phyloP scores from a whole-genome alignment of 2,329 filamentous ascomycete species.

The Neofusicoccum kwambonambiense region DNA sequence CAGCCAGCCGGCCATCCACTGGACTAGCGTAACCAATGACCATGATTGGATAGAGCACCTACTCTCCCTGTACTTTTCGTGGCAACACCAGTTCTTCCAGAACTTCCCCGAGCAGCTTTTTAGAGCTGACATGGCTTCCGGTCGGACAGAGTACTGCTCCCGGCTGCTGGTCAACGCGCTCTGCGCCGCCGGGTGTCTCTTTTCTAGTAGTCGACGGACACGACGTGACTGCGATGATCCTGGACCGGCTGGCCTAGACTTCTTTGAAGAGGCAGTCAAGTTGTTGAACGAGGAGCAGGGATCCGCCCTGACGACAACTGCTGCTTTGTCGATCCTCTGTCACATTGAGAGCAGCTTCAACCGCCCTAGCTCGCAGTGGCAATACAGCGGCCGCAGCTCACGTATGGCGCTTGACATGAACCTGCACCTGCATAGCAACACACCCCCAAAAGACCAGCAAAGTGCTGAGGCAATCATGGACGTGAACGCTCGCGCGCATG shows the following conservation, averaged over 20 bases:
- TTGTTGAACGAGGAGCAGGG: slow-evolving; percentile 16
- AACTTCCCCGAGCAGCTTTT: slow-evolving; percentile 24
- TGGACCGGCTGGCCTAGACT: slow-evolving; percentile 19
- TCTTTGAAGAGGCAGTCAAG: slow-evolving; percentile 21
- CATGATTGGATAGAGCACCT: slow-evolving; percentile 21
- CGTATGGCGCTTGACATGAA: slow-evolving; percentile 23
- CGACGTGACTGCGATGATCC: slow-evolving; percentile 17
- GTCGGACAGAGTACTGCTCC: slow-evolving; percentile 22
- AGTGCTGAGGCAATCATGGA: not conserved
- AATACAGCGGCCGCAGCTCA: slow-evolving; percentile 20
- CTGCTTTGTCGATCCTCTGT: slow-evolving; percentile 22
- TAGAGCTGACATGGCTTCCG: slow-evolving; percentile 20
- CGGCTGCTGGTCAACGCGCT: slow-evolving; percentile 23
- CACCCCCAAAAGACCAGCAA: not conserved
- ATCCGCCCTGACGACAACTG: slow-evolving; percentile 20
- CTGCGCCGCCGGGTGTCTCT: slow-evolving; percentile 22
- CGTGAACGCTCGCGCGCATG: slow-evolving; percentile 18
- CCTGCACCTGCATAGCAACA: slow-evolving; percentile 20
- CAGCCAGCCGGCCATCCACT: slow-evolving; percentile 13
- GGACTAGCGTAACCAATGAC: slow-evolving; percentile 23
- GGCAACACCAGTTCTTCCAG: slow-evolving; percentile 24
- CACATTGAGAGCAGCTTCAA: slow-evolving; percentile 21
- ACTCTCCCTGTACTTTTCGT: slow-evolving; percentile 23
- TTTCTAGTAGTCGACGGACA: slow-evolving; percentile 18
- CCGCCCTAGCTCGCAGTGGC: slow-evolving; percentile 20